Evolutionary conservation across 225 moss, liverwort and hornwort genomes (phyloP).

Genomic region (Climacium dendroides): DNA sequence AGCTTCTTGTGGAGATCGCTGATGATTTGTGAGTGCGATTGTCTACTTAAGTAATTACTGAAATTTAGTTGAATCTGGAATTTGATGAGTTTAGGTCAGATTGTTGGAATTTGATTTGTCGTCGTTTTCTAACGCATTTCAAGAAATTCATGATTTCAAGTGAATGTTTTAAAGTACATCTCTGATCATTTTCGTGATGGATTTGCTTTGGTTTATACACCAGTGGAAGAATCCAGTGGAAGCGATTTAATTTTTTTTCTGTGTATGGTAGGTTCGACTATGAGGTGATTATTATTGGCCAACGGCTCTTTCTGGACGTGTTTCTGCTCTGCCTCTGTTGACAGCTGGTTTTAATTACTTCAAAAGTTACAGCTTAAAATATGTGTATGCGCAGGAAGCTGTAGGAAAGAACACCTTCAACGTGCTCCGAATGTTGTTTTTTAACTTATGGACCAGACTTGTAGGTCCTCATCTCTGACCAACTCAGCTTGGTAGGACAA

Average conservation of each 20-base stretch:
- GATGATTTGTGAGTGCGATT: constrained; percentile 64
- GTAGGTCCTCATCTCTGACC: constrained; percentile 25
- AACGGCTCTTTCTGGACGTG: not conserved
- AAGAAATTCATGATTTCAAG: not conserved
- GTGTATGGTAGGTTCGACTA: constrained; percentile 50
- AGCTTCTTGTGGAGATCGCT: constrained; percentile 74
- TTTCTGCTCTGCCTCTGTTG: not conserved
- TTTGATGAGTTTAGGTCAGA: not conserved
- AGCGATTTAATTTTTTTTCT: not conserved
- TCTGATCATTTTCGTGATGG: no score
- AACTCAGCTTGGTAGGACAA: not conserved
- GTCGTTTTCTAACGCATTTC: not conserved
- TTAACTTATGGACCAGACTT: constrained; percentile 48
- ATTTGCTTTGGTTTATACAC: no score
- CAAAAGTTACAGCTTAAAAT: not conserved
- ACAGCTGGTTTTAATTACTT: not conserved
- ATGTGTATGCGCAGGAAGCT: constrained; percentile 48
- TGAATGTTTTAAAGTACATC: not conserved
- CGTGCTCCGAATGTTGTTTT: constrained; percentile 56
- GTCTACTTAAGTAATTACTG: not conserved
- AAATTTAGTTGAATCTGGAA: not conserved
- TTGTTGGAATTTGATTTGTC: not conserved
- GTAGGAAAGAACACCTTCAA: constrained; percentile 74
- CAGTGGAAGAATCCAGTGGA: not conserved
- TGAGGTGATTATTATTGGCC: constrained; percentile 23